phyloP scores from a whole-genome alignment of 108 stramenopile genomes.

The Nitzschia sp. region DNA sequence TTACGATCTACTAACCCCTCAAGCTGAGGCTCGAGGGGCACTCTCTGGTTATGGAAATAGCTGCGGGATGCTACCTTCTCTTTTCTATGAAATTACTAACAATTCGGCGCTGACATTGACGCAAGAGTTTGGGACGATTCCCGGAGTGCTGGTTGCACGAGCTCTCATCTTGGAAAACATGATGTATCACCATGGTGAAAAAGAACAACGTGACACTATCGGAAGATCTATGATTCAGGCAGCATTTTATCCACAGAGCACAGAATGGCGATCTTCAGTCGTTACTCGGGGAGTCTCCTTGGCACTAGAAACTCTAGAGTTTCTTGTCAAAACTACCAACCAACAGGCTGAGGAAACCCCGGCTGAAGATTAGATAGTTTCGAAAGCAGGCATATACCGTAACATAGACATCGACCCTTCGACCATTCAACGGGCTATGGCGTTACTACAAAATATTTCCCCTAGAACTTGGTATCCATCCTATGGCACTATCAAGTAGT shows the following conservation, averaged over 20 bases:
- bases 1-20: constrained; percentile 11
- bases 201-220: constrained; percentile 6
- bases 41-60: constrained; percentile 25
- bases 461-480: too few species aligned
- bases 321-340: not conserved
- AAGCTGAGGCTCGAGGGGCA: constrained; percentile 12
- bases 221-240: constrained; percentile 17
- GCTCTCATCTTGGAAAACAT: constrained; percentile 73
- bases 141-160: constrained; percentile 51
- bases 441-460: too few species aligned
- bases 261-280: constrained; percentile 41
- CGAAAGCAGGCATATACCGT: too few species aligned
- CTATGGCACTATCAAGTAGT: too few species aligned
- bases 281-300: constrained; percentile 41
- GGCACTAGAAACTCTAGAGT: constrained; percentile 29
- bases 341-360: too few species aligned
- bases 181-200: constrained; percentile 41
- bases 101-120: constrained; percentile 11
- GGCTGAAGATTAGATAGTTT: too few species aligned
- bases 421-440: too few species aligned
- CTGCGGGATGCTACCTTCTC: constrained; percentile 16
- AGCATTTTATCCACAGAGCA: constrained; percentile 56
- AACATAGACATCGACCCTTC: too few species aligned
- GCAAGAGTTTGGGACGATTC: constrained; percentile 83
- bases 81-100: constrained; percentile 11